A percentile compares a stretch with the other conserved stretches of the same genome.
Conservation (phyloP, 768 basidiomycete species). For the Termitomyces sp. region DNA sequence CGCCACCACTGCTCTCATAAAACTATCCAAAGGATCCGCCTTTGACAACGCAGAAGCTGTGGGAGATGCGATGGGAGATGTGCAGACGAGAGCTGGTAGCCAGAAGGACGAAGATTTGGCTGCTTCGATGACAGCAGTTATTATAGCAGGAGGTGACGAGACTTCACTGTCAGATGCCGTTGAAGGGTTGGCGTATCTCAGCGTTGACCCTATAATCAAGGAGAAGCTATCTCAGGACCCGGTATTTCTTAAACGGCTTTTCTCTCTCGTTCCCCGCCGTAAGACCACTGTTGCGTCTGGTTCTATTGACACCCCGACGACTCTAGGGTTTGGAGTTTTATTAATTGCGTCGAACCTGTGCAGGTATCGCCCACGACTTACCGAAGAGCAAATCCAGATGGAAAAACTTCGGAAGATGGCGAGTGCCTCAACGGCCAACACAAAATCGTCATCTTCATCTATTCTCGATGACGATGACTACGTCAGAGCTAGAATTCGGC, state of each 20-base stretch:
- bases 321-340: constrained; percentile 75
- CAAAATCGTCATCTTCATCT: constrained; percentile 31
- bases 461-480: constrained; percentile 62
- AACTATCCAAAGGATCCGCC: constrained; percentile 61
- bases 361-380: constrained; percentile 65
- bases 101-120: constrained; percentile 46
- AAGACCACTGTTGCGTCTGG: constrained; percentile 29
- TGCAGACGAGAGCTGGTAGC: constrained; percentile 13
- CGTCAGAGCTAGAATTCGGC: constrained; percentile 61
- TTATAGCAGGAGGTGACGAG: constrained; percentile 38
- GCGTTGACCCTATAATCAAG: constrained; percentile 59
- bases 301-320: constrained; percentile 36
- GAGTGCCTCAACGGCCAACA: constrained; percentile 32
- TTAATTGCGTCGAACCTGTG: constrained; percentile 76
- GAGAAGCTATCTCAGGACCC: constrained; percentile 55
- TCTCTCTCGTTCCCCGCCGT: constrained; percentile 53
- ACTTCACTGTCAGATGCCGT: constrained; percentile 60
- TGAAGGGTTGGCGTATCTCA: constrained; percentile 87
- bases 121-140: constrained; percentile 54
- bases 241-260: constrained; percentile 54
- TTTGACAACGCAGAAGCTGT: constrained; percentile 40
- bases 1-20: constrained; percentile 75
- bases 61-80: constrained; percentile 13
- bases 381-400: constrained; percentile 81
- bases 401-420: constrained; percentile 80